Conservation (phyloP, 2,329 filamentous ascomycete genomes). For the Neopestalotiopsis sp. region DNA sequence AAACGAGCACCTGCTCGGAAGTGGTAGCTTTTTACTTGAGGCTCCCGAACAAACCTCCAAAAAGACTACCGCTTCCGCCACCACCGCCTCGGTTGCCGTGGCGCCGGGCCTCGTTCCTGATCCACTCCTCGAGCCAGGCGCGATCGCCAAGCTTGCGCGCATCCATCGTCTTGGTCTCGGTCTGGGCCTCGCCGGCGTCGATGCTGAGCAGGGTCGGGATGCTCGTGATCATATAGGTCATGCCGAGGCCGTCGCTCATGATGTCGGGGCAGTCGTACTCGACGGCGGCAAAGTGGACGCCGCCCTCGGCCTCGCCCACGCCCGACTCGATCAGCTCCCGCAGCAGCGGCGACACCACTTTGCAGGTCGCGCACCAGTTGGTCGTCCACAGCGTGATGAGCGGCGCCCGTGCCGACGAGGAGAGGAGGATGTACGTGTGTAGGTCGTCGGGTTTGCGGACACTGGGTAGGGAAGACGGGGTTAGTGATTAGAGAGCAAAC, state of each 20-base stretch:
- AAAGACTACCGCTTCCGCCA: conserved; percentile 33
- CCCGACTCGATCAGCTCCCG: conserved; percentile 53
- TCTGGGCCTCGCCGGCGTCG: conserved; percentile 58
- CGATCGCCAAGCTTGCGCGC: conserved; percentile 53
- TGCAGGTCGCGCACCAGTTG: conserved; percentile 62
- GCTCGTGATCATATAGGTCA: conserved; percentile 62
- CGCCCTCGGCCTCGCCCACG: conserved; percentile 60
- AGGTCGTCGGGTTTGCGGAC: conserved; percentile 61
- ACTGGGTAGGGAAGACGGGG: conserved; percentile 37
- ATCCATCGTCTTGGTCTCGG: conserved; percentile 54
- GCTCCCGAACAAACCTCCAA: conserved; percentile 38
- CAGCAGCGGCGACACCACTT: conserved; percentile 53
- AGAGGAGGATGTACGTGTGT: conserved; percentile 59
- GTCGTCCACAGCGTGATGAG: conserved; percentile 67
- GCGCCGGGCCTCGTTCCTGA: conserved; percentile 54
- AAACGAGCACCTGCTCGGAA: not conserved
- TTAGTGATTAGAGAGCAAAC: not conserved
- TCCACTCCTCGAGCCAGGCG: conserved; percentile 58
- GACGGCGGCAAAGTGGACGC: conserved; percentile 57
- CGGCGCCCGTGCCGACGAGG: conserved; percentile 56
- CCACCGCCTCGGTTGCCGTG: conserved; percentile 50
- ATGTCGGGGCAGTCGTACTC: conserved; percentile 64
- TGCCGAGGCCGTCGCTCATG: conserved; percentile 52
- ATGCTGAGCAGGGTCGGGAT: conserved; percentile 64
- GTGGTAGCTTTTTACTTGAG: conserved; percentile 26